Evolutionary conservation across 2,329 filamentous ascomycete species (phyloP).

Genomic region (Fusarium mangiferae): DNA sequence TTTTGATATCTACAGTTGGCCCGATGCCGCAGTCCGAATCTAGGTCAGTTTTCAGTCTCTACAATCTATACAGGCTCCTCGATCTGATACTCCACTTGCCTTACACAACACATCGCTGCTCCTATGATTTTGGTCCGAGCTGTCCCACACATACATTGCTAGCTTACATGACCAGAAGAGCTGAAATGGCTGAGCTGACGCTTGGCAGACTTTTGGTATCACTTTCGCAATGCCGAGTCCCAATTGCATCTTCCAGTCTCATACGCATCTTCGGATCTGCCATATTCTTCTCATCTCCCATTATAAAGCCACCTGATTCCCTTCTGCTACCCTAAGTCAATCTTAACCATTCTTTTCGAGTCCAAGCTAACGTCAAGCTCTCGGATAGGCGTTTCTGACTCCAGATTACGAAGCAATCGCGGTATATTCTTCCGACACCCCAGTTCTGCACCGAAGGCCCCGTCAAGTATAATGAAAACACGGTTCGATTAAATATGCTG

Average conservation of each 20-base stretch:
- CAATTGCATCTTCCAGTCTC: no score
- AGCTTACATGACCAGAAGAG: not conserved
- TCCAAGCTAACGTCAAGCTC: not conserved
- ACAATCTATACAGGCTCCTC: no score
- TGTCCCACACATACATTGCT: not conserved
- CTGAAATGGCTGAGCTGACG: fast-evolving
- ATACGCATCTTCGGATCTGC: not conserved
- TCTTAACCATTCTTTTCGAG: fast-evolving
- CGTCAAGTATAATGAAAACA: not conserved
- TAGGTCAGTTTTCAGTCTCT: fast-evolving
- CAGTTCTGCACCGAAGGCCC: not conserved
- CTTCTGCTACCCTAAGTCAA: fast-evolving
- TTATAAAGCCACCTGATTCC: not conserved
- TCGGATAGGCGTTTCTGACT: fast-evolving
- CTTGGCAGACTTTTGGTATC: not conserved
- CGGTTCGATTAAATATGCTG: fast-evolving
- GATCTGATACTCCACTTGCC: no score
- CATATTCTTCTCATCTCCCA: not conserved
- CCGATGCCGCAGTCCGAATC: fast-evolving
- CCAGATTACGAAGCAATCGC: not conserved
- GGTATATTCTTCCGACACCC: not conserved
- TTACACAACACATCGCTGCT: not conserved
- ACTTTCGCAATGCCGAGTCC: not conserved
- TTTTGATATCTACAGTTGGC: fast-evolving
- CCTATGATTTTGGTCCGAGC: not conserved